Evolutionary conservation across 106 monocot genomes (phyloP).

Genomic region (Dendrobium chrysotoxum): DNA sequence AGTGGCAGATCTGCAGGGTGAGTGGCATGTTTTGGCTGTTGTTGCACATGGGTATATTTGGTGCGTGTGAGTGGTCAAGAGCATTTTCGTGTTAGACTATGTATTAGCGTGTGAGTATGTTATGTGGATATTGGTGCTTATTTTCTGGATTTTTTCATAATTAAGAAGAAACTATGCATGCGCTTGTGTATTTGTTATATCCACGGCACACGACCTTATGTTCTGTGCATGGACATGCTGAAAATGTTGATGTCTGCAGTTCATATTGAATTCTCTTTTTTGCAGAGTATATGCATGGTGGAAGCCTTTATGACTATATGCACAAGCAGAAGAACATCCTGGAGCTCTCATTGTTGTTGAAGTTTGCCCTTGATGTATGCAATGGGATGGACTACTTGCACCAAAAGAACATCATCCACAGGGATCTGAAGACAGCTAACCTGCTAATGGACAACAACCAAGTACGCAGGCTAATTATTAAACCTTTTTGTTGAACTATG

Average conservation of each 20-base stretch:
- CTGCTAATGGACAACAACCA: constrained; percentile 65
- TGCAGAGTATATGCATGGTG: constrained; percentile 68
- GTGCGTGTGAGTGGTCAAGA: too few species aligned
- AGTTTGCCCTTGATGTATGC: constrained; percentile 46
- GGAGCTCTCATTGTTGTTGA: constrained; percentile 40
- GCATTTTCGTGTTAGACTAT: background rate
- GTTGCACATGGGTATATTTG: background rate
- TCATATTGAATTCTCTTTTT: background rate
- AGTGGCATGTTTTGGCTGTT: background rate
- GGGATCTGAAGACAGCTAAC: constrained; percentile 90
- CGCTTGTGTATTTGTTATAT: background rate
- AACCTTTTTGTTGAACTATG: background rate
- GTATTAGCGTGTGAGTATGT: background rate
- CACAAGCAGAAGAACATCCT: constrained; percentile 43
- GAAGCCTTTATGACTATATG: constrained; percentile 56
- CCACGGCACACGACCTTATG: background rate
- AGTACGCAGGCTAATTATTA: constrained; percentile 18
- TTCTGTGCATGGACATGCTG: background rate
- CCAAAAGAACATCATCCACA: constrained; percentile 78
- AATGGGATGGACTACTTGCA: constrained; percentile 78
- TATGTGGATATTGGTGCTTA: background rate
- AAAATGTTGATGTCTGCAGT: background rate
- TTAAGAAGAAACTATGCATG: background rate
- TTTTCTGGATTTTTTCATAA: background rate
- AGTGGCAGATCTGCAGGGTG: too few species aligned